These are phyloP conservation scores for Blakeslea trispora DNA, from an alignment of 371 early-diverging fungal genomes.

Conservation along the genomic window DNA sequence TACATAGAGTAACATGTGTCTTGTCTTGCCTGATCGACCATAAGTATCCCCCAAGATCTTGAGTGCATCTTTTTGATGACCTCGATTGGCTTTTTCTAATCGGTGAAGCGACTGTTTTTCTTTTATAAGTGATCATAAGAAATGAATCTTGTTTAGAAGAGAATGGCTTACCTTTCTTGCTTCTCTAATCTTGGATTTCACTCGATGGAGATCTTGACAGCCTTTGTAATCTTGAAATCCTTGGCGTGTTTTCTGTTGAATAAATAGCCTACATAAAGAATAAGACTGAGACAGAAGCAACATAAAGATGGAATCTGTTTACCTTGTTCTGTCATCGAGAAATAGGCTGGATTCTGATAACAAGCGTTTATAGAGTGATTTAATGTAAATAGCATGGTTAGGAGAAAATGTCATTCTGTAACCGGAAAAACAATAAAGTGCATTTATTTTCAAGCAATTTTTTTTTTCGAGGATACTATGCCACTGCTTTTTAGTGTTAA, in stretches of 20 bases:
- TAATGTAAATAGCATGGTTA: constrained; percentile 31
- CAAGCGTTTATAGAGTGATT: constrained; percentile 39
- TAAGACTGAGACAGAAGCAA: too few species aligned
- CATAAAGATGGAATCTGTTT: too few species aligned
- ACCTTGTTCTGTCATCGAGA: constrained; percentile 53
- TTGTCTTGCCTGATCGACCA: constrained; percentile 43
- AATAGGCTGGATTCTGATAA: constrained; percentile 35
- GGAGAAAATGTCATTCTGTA: constrained; percentile 20
- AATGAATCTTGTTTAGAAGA: too few species aligned
- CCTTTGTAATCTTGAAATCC: constrained; percentile 34
- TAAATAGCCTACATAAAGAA: constrained; percentile 25
- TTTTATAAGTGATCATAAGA: too few species aligned
- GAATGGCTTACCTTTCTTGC: constrained; percentile 42
- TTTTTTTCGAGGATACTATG: too few species aligned
- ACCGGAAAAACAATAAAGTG: too few species aligned
- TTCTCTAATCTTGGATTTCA: constrained; percentile 40
- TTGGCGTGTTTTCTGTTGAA: constrained; percentile 29
- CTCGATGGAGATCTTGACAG: constrained; percentile 30
- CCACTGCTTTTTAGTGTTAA: too few species aligned
- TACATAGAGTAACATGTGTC: constrained; percentile 38
- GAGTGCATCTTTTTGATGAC: constrained; percentile 28
- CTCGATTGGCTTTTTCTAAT: constrained; percentile 40
- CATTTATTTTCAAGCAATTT: too few species aligned
- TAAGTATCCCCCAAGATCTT: constrained; percentile 43
- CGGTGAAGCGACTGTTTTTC: too few species aligned